These are phyloP conservation scores for Candida sp. DNA, from an alignment of 1,139 yeast species.

Conservation along the genomic window DNA sequence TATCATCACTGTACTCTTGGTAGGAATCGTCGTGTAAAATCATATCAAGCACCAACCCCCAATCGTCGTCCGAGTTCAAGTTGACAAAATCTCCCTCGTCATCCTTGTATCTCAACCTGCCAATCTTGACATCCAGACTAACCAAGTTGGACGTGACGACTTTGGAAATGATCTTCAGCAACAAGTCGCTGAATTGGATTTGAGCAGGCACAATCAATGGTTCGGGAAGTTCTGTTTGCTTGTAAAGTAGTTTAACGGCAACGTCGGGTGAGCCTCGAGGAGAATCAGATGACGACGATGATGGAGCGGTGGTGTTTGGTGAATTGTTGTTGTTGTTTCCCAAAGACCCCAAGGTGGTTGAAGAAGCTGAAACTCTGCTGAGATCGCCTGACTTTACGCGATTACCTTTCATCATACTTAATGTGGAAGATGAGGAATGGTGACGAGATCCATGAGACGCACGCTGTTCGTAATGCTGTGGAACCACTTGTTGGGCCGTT, in stretches of 20 bases:
- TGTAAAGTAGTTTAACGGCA: slow-evolving; percentile 58
- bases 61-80: slow-evolving; percentile 82
- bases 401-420: slow-evolving; percentile 48
- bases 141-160: slow-evolving; percentile 35
- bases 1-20: slow-evolving; percentile 27
- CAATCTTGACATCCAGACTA: slow-evolving; percentile 41
- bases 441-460: slow-evolving; percentile 45
- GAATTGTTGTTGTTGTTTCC: slow-evolving; percentile 15
- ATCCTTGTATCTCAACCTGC: slow-evolving; percentile 80
- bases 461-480: slow-evolving; percentile 17
- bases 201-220: slow-evolving; percentile 44
- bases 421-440: slow-evolving; percentile 49
- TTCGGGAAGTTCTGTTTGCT: slow-evolving; percentile 40
- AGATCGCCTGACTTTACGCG: slow-evolving; percentile 18
- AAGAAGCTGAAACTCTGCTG: slow-evolving; percentile 13
- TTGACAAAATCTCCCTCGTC: slow-evolving; percentile 96
- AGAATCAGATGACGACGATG: slow-evolving; percentile 4
- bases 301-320: slow-evolving; percentile 20
- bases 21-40: slow-evolving; percentile 38
- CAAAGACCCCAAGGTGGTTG: slow-evolving; percentile 20
- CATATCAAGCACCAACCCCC: slow-evolving; percentile 60
- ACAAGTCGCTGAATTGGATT: slow-evolving; percentile 51
- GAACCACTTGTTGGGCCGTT: neutral
- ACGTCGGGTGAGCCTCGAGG: slow-evolving; percentile 14
- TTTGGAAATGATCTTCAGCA: slow-evolving; percentile 40